Base-by-base conservation (phyloP, 2,329 filamentous ascomycete species). In the Cercospora berteroae region DNA sequence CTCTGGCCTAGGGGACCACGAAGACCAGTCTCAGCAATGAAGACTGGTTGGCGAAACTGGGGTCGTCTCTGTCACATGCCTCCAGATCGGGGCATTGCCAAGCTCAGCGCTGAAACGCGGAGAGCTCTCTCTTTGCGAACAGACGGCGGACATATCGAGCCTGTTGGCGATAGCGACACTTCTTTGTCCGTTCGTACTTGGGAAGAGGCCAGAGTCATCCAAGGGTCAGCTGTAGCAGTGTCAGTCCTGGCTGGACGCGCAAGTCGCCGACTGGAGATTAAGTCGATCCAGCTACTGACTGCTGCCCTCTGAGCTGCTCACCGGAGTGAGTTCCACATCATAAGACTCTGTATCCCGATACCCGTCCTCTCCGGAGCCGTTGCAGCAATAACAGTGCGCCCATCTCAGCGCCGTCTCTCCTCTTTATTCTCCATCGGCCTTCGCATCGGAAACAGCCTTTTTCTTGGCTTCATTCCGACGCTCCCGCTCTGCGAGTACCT, bases 401-500 rank as follows among this genome's bases (percentile, higher is more conserved):
- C 13, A 16, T 39, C 13, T 39, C 33, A 39, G 13, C 3, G 1
- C 13, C 23, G 12, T 23, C 20, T 27, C 10, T 5, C 23, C 23
- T 16, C 20, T 9, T 52, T 3, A 52, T 16, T 52, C 48, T 29
- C 48, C 48, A 6, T 52, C 23, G 23, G 12, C 13, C 10, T 58
- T 36, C 27, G 20, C 55, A 2, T 58, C 55, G 27, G 25, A 27
- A 20, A 29, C 50, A 50, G 52, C 48, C 36, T 65, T 44, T 20
- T 59, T 67, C 63, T 68, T 39, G 6, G 65, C 60, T 29, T 61
- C 56, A 13, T 60, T 60, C 48, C 48, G 63, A 60, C 58, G 52
- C 60, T 74, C 68, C n/a, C 57, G 65, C 57, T 65, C 65, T 56
- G 60, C 60, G 31, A 66, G 56, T 33, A 71, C 57, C 64, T 71